Conservation (phyloP, 192 early-diverging fungal species). For the Dissophora ornata region DNA sequence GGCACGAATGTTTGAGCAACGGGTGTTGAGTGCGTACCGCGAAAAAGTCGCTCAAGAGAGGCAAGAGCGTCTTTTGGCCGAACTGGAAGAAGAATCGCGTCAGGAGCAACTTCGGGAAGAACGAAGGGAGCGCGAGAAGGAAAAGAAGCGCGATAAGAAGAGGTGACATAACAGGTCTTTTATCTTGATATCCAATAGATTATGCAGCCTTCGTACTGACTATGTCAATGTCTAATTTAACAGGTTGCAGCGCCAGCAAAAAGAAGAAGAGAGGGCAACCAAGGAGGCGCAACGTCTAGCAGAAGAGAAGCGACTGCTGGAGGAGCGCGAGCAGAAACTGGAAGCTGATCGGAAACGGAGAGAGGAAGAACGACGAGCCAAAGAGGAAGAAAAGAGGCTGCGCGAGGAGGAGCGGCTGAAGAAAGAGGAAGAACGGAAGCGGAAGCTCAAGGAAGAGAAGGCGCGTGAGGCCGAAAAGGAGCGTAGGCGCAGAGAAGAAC, state of each 20-base stretch:
- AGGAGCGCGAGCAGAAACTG: conserved; percentile 61
- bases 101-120: conserved; percentile 66
- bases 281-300: conserved; percentile 67
- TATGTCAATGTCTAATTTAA: background rate
- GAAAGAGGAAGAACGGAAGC: conserved; percentile 63
- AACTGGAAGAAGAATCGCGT: conserved; percentile 89
- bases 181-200: background rate
- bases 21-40: conserved; percentile 91
- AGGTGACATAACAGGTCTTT: conserved; percentile 59
- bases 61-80: conserved; percentile 86
- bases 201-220: too few relatives aligned
- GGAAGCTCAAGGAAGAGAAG: conserved; percentile 63
- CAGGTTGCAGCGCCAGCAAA: conserved; percentile 77
- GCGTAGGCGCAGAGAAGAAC: conserved; percentile 58
- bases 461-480: conserved; percentile 64
- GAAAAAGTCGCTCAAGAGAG: conserved; percentile 94
- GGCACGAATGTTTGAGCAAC: conserved; percentile 97
- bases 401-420: conserved; percentile 62
- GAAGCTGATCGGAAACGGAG: conserved; percentile 72
- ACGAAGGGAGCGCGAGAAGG: conserved; percentile 71
- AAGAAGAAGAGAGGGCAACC: conserved; percentile 71
- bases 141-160: conserved; percentile 81
- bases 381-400: conserved; percentile 65
- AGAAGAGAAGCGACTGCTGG: conserved; percentile 54
- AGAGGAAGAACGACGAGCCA: conserved; percentile 69